phyloP scores from a whole-genome alignment of 345 rosid species.

The Populus davidiana region DNA sequence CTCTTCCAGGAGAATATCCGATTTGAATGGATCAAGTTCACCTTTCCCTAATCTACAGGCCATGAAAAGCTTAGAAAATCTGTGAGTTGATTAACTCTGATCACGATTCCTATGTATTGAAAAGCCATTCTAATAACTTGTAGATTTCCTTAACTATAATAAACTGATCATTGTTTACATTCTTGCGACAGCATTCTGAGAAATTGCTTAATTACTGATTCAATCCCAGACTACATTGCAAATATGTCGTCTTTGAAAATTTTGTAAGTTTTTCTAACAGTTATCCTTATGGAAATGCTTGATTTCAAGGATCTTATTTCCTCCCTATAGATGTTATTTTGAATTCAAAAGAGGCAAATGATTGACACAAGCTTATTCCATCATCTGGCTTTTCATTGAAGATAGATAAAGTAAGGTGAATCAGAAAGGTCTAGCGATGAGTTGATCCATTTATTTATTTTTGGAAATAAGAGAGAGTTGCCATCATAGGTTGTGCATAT shows the following conservation, averaged over 20 bases:
- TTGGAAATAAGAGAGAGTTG: too few species aligned
- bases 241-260: conserved; percentile 22
- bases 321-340: too few species aligned
- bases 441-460: too few species aligned
- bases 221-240: conserved; percentile 51
- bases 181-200: conserved; percentile 46
- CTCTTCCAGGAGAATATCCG: conserved; percentile 56
- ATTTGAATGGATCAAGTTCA: conserved; percentile 51
- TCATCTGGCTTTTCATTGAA: too few species aligned
- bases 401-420: too few species aligned
- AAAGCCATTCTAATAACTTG: neutral
- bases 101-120: neutral
- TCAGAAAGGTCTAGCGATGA: too few species aligned
- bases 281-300: neutral
- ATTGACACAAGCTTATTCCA: too few species aligned
- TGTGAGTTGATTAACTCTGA: conserved; percentile 47
- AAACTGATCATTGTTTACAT: neutral
- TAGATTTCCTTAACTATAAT: neutral
- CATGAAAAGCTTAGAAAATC: conserved; percentile 5
- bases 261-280: conserved; percentile 47
- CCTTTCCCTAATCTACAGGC: conserved; percentile 48
- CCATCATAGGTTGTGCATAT: too few species aligned
- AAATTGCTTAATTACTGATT: conserved; percentile 53
- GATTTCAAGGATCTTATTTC: neutral
- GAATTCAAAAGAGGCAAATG: too few species aligned